Percentiles rank a stretch among this genome's conserved stretches.
phyloP scores from a whole-genome alignment of 176 grass and related monocot genomes.

The Ensete ventricosum region DNA sequence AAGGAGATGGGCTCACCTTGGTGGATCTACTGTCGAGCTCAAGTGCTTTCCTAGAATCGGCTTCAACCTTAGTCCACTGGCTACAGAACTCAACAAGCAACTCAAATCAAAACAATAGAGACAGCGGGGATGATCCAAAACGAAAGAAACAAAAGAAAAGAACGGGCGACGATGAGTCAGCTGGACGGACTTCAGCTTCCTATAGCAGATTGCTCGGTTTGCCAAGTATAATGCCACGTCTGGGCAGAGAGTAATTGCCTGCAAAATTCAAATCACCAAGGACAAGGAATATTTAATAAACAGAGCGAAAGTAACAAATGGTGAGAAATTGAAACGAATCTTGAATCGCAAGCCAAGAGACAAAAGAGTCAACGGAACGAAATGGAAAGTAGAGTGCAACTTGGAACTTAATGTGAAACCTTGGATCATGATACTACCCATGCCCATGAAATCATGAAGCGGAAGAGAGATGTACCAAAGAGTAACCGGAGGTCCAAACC shows the following conservation, averaged over 20 bases:
- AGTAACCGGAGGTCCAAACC: background rate
- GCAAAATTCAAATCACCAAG: conserved; percentile 32
- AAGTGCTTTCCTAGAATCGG: conserved; percentile 73
- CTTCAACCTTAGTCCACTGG: conserved; percentile 66
- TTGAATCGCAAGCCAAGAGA: background rate
- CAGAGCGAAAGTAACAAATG: background rate
- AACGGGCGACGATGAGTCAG: background rate
- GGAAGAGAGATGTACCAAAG: background rate
- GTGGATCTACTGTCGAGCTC: conserved; percentile 61
- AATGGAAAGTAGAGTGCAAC: background rate
- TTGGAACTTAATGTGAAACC: background rate
- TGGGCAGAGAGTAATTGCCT: conserved; percentile 76
- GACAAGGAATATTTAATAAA: conserved; percentile 12
- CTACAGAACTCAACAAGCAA: conserved; percentile 33
- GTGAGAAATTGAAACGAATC: background rate
- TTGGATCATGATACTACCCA: no score
- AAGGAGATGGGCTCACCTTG: conserved; percentile 40
- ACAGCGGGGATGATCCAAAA: conserved; percentile 2
- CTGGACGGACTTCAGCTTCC: conserved; percentile 57
- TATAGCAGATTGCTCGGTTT: conserved; percentile 79
- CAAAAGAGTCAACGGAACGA: background rate
- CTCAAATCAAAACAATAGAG: conserved; percentile 2
- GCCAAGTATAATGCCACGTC: conserved; percentile 65
- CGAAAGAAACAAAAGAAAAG: conserved; percentile 21
- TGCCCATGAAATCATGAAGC: no score